phyloP scores from a whole-genome alignment of 148 eudicot genomes.

The Chenopodium suecicum region DNA sequence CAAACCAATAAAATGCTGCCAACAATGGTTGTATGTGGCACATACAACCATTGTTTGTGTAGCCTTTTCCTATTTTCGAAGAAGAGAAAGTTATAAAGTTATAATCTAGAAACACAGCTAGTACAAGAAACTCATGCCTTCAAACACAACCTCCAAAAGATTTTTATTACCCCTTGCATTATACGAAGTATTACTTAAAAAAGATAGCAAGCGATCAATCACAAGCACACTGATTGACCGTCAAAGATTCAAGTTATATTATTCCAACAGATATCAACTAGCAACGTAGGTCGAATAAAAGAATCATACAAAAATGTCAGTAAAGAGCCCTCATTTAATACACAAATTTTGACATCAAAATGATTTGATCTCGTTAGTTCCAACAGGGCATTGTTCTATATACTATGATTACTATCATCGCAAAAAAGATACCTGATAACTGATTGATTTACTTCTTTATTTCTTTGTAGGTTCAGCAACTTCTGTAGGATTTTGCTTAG shows the following conservation, averaged over 20 bases:
- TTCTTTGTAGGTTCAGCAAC: constrained; percentile 31
- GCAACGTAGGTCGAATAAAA: background rate
- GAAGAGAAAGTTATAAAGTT: background rate
- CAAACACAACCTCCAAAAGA: background rate
- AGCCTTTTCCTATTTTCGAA: too few relatives aligned
- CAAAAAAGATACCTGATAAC: background rate
- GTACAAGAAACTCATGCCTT: background rate
- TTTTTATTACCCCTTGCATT: background rate
- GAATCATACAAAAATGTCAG: background rate
- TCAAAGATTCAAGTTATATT: background rate
- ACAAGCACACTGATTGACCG: background rate
- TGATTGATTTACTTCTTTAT: constrained; percentile 12
- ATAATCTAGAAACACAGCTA: background rate
- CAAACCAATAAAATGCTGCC: too few relatives aligned
- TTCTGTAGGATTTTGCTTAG: constrained; percentile 28
- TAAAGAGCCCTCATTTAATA: background rate
- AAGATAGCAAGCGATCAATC: background rate
- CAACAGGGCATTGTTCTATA: background rate
- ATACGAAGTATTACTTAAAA: background rate
- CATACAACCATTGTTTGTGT: too few relatives aligned
- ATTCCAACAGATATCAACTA: background rate
- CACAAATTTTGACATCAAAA: background rate
- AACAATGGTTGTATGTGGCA: too few relatives aligned
- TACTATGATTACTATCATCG: background rate
- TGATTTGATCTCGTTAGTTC: background rate